Evolutionary conservation across 208 protist genomes (phyloP), one percentile per base, ranked within the genome.

Genomic region (Wallacemonas sp.): DNA sequence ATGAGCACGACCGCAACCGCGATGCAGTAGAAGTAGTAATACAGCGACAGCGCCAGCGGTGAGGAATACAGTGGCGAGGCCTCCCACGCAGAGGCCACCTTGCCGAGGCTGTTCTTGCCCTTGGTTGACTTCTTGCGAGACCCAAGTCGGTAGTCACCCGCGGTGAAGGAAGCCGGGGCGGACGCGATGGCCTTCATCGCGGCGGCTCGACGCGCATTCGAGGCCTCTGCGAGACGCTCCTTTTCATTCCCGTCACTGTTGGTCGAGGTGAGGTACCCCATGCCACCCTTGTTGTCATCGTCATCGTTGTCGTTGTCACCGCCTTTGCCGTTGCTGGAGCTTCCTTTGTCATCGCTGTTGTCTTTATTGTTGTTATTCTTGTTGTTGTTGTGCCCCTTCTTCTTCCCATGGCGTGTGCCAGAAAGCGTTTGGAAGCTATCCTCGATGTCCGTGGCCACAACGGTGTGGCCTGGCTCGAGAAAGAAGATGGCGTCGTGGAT

Each of bases 401-500:
- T 70, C 43, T 72, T 68, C 17, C 60, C 29, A 19, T 39, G 44
- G 34, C 29, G 48, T 0, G 38, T 19, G 5, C 41, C 52, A 16
- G 26, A 29, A 4, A 70, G 55, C 16, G 58, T 52, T 27, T 52
- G 23, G 44, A 77, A 75, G 68, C 71, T 78, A 56, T 71, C 70
- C n/a, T 48, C 54, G 26, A 81, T 78, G 16, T 56, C n/a, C 27
- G 67, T 65, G 46, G 57, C 56, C 24, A 68, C 62, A 39, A 85
- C 75, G 41, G 70, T 55, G 33, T 77, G 67, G 33, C 68, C 75
- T 16, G 39, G 52, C 26, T 75, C 70, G 4, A 80, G 68, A 32
- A 85, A 85, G 61, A 85, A 85, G 36, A 76, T 1, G 2, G 68
- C 61, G 63, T 85, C 75, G 57, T 85, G 80, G 23, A 85, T 77